Conservation (phyloP, 2,329 filamentous ascomycete genomes). For the Rutstroemia sp. region DNA sequence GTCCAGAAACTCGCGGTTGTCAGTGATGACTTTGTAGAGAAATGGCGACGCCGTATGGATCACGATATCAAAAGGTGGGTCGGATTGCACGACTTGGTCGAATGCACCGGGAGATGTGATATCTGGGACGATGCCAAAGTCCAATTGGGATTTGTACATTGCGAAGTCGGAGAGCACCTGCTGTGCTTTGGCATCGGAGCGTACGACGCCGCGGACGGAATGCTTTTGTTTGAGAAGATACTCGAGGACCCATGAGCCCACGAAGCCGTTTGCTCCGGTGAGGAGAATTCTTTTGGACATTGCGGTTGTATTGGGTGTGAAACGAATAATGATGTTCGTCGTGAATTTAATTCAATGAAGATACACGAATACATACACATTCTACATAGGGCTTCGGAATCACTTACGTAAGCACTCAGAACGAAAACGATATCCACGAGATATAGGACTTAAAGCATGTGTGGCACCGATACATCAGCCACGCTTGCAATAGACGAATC, state of each 20-base stretch:
- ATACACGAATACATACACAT: too few relatives aligned
- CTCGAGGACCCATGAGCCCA: conserved; percentile 23
- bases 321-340: too few relatives aligned
- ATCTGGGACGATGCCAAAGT: conserved; percentile 57
- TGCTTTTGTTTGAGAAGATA: conserved; percentile 20
- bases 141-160: conserved; percentile 24
- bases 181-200: conserved; percentile 37
- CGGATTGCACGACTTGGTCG: conserved; percentile 49
- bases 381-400: too few relatives aligned
- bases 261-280: conserved; percentile 13
- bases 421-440: too few relatives aligned
- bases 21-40: conserved; percentile 26
- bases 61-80: conserved; percentile 45
- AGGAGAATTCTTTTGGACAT: conserved; percentile 24
- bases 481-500: too few relatives aligned
- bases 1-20: conserved; percentile 37
- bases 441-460: too few relatives aligned
- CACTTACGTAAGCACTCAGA: too few relatives aligned
- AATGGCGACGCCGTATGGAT: conserved; percentile 62
- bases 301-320: neutral
- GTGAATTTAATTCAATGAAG: too few relatives aligned
- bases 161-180: conserved; percentile 34
- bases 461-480: too few relatives aligned
- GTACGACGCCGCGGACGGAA: conserved; percentile 36
- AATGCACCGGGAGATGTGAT: conserved; percentile 66